Conservation (phyloP, 306 rosid genomes). For the Boehmeria nivea region DNA sequence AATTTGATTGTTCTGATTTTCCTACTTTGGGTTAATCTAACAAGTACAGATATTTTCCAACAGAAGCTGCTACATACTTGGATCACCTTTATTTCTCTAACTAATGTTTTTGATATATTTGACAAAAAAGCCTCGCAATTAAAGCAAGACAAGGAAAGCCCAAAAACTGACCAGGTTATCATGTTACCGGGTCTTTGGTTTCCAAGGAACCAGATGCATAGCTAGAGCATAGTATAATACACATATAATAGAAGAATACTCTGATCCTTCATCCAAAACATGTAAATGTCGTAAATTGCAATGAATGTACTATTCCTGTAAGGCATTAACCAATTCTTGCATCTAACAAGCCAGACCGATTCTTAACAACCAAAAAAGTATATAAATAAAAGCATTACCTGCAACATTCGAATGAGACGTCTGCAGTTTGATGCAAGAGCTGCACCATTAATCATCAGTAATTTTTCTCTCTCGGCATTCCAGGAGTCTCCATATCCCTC, state of each 20-base stretch:
- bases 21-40: constrained; percentile 1
- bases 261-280: constrained; percentile 8
- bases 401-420: constrained; percentile 63
- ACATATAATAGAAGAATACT: neutral
- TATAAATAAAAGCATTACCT: constrained; percentile 43
- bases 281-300: neutral
- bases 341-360: constrained; percentile 1
- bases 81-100: neutral
- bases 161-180: neutral
- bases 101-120: too few relatives aligned
- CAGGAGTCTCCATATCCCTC: constrained; percentile 62
- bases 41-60: neutral
- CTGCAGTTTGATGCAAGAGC: constrained; percentile 74
- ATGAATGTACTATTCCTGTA: neutral
- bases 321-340: neutral
- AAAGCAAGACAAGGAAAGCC: neutral
- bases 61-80: constrained; percentile 2
- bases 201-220: too few relatives aligned
- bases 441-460: constrained; percentile 56
- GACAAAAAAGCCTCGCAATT: too few relatives aligned
- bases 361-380: too few relatives aligned
- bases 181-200: neutral
- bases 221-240: too few relatives aligned
- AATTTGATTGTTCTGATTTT: neutral
- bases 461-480: constrained; percentile 49